Conservation (phyloP, 192 early-diverging fungal species). For the Kickxella alabastrina region DNA sequence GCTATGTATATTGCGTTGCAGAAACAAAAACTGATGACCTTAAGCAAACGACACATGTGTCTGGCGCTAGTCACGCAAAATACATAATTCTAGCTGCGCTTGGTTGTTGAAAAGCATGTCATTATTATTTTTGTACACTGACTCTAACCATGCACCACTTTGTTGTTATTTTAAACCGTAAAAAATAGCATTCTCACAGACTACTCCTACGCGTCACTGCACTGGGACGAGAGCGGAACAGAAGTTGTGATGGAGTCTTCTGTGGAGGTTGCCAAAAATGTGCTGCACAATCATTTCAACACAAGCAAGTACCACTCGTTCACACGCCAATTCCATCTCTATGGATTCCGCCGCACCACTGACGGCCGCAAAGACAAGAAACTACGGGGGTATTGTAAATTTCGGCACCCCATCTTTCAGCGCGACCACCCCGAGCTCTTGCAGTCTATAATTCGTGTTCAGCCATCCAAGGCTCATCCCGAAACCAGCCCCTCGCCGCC, state of each 20-base stretch:
- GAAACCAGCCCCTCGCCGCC: too few relatives aligned
- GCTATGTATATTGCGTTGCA: too few relatives aligned
- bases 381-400: constrained; percentile 6
- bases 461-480: constrained; percentile 1
- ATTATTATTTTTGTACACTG: background rate
- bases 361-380: constrained; percentile 41
- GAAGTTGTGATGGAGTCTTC: constrained; percentile 10
- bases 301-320: constrained; percentile 33
- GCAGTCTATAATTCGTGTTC: constrained; percentile 2
- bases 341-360: constrained; percentile 30
- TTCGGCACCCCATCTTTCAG: constrained; percentile 13
- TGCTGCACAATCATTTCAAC: constrained; percentile 21
- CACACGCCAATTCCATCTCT: constrained; percentile 47
- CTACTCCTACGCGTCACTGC: constrained; percentile 4
- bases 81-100: too few relatives aligned
- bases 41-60: too few relatives aligned
- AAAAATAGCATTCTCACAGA: constrained; percentile 16
- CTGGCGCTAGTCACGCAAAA: too few relatives aligned
- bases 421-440: constrained; percentile 14
- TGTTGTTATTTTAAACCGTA: background rate
- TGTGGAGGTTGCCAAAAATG: background rate
- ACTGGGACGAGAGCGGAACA: constrained; percentile 27
- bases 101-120: too few relatives aligned
- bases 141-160: background rate
- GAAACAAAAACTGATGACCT: too few relatives aligned